Base-by-base conservation (phyloP, 257 asterid genomes). In the Plantago major region DNA sequence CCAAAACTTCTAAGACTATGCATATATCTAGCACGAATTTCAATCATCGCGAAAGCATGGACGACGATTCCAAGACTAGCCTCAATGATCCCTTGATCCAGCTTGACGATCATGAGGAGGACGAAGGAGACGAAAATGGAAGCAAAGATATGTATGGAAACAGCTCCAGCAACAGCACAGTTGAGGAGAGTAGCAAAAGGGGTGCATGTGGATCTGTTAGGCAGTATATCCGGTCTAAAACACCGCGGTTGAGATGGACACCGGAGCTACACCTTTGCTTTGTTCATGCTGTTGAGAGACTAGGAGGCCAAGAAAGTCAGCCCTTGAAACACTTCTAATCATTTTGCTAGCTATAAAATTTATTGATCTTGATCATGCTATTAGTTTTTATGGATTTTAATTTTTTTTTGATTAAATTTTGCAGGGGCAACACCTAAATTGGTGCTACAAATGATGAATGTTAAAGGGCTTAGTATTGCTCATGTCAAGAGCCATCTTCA, bases 401-500 rank as follows among this genome's bases (percentile, higher is more conserved):
- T 17, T 15, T 3, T 51, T 11, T 9, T 10, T 40, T 59, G 42
- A 40, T 40, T 38, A 3, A n/a, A 5, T 4, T 46, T 46, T 69
- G 62, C 79, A 91, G 98, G 88, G 69, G 98, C 98, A 46, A 91
- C 98, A 6, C 98, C 98, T 28, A 91, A 91, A 72, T 74, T 91
- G 70, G 98, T 91, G 73, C 96, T 91, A 67, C 98, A 91, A 62
- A 67, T 81, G 72, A 91, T 91, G 98, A 82, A 84, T 52, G 84
- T 88, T 56, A 91, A 91, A 75, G 98, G 96, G 51, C 96, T 91
- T 26, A 88, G 84, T 78, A 88, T 91, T 71, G 95, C 98, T 73
- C 98, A 91, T 82, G 96, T 91, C 79, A 91, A 91, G 81, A 91
- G 98, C 80, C 98, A 91, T 81, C 96, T 91, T 46, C 98, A 91